Evolutionary conservation across 192 early-diverging fungal species (phyloP).

Genomic region (Geranomyces variabilis): DNA sequence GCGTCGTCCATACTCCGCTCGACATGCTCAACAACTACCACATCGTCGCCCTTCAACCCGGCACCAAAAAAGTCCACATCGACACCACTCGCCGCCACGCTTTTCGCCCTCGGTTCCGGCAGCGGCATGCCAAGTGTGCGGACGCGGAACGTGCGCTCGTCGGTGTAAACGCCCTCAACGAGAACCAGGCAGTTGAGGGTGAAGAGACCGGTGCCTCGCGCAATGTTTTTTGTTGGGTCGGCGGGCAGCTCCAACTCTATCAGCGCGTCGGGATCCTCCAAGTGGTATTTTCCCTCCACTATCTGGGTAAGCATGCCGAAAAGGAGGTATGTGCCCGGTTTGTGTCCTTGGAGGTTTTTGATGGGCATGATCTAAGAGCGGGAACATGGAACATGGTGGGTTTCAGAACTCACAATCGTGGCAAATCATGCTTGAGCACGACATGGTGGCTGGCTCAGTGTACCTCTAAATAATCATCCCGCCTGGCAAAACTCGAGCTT

Average conservation of each 20-base stretch:
- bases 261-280: conserved; percentile 82
- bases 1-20: conserved; percentile 54
- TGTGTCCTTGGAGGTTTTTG: conserved; percentile 75
- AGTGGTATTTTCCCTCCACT: conserved; percentile 75
- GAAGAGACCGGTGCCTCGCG: conserved; percentile 69
- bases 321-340: conserved; percentile 68
- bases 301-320: conserved; percentile 89
- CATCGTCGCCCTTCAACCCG: conserved; percentile 53
- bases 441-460: no score
- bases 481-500: conserved; percentile 61
- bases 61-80: conserved; percentile 54
- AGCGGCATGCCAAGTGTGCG: conserved; percentile 77
- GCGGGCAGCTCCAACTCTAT: conserved; percentile 74
- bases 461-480: conserved; percentile 35
- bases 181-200: conserved; percentile 88
- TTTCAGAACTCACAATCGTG: no score
- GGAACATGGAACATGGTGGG: no score
- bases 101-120: conserved; percentile 58
- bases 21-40: conserved; percentile 42
- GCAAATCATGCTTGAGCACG: no score
- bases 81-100: conserved; percentile 46
- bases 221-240: conserved; percentile 51
- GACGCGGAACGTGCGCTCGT: conserved; percentile 71
- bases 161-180: conserved; percentile 74
- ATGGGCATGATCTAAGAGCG: conserved; percentile 79